Evolutionary conservation across 225 moss, liverwort and hornwort species (phyloP).

Genomic region (Sphagnum contortum): DNA sequence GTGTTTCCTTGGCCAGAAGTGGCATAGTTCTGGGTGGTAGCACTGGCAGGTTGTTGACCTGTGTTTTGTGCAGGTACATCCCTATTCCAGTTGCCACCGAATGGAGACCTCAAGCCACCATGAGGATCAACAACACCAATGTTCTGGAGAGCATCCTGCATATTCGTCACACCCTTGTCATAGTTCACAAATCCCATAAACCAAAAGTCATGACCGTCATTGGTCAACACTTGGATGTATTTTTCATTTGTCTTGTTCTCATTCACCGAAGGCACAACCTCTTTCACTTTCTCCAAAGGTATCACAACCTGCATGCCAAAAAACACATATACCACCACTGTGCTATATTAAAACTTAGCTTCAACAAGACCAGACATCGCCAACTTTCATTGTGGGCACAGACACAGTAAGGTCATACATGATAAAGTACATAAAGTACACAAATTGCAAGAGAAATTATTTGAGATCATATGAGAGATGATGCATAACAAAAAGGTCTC

Average conservation of each 20-base stretch:
- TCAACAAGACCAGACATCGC: too few species aligned
- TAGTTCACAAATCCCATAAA: constrained; percentile 85
- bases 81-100: background rate
- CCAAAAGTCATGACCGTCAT: constrained; percentile 63
- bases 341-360: background rate
- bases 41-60: too few species aligned
- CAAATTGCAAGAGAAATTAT: background rate
- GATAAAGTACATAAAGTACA: too few species aligned
- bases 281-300: constrained; percentile 41
- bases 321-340: background rate
- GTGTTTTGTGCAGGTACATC: too few species aligned
- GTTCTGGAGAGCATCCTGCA: constrained; percentile 45
- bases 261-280: constrained; percentile 52
- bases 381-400: too few species aligned
- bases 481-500: too few species aligned
- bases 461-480: too few species aligned
- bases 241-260: constrained; percentile 61
- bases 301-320: constrained; percentile 45
- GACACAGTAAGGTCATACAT: too few species aligned
- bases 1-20: too few species aligned
- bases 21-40: too few species aligned
- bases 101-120: constrained; percentile 41
- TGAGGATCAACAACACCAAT: constrained; percentile 43
- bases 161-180: constrained; percentile 56
- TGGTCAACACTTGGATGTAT: constrained; percentile 55